Evolutionary conservation across 306 rosid genomes (phyloP), one percentile per base, ranked within the genome.

Genomic region (Malus sylvestris): DNA sequence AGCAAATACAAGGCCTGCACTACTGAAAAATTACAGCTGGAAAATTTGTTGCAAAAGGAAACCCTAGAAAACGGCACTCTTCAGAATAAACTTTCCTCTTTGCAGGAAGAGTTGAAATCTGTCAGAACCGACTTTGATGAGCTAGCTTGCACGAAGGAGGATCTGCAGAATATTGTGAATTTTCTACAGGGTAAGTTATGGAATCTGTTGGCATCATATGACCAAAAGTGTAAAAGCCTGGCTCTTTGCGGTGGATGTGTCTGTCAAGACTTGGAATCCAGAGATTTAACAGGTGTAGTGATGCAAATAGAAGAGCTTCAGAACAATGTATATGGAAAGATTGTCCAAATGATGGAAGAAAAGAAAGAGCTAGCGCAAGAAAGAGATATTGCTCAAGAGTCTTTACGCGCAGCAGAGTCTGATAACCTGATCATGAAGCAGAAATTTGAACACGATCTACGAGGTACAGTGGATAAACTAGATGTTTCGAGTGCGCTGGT

Each of bases 241-340:
- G 81, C 83, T 68, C 82, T 86, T 74, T 78, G 83, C 73, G 68
- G 75, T 72, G 82, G 75, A 83, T 78, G 78, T 85, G 65, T 72
- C 70, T 75, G 69, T 73, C 80, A 63, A 71, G 89, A 83, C 78
- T 84, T 83, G 70, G 87, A 85, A 58, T 82, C 87, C 63, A 59
- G 74, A 22, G 86, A 86, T 79, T 79, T 90, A 68, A 84, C 84
- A 60, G 88, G 75, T 76, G 81, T 82, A 42, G 60, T 89, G 45
- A 76, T 82, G 87, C 87, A 57, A 74, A 83, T 92, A 51, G 97
- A 91, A 82, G 87, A 88, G 87, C 80, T 92, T 74, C 92, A 91
- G 81, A 80, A 72, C 46, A 82, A 71, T 71, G 83, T 88, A 30
- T 85, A 75, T 83, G 81, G 84, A 78, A 83, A 79, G 82, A 87